phyloP scores from a whole-genome alignment of 495 filamentous ascomycete species.

The Penicillium longicatenatum region DNA sequence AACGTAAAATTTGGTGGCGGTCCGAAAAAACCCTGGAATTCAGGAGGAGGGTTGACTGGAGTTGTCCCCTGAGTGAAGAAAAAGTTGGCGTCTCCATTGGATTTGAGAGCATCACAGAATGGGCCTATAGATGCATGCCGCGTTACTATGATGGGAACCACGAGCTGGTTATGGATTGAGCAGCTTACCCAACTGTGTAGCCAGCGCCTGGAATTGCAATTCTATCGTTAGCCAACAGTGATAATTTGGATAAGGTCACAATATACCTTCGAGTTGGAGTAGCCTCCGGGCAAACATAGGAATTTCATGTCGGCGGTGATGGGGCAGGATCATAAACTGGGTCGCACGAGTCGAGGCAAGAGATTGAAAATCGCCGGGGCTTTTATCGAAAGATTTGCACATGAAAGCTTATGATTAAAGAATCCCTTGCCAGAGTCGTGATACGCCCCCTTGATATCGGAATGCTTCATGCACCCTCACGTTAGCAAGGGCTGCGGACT shows the following conservation, averaged over 20 bases:
- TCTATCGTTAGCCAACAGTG: background rate
- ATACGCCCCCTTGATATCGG: conserved; percentile 22
- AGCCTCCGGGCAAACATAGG: conserved; percentile 32
- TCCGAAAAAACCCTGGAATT: conserved; percentile 30
- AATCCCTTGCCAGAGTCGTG: conserved; percentile 14
- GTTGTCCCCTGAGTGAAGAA: conserved; percentile 30
- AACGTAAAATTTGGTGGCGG: conserved; percentile 34
- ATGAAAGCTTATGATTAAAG: conserved; percentile 3
- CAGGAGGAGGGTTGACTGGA: conserved; percentile 13
- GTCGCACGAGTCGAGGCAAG: background rate
- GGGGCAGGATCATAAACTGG: too few species aligned
- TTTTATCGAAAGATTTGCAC: background rate
- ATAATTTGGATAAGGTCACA: background rate
- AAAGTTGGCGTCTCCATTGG: conserved; percentile 20
- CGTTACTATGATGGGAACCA: background rate
- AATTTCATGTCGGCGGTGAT: conserved; percentile 27
- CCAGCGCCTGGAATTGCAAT: conserved; percentile 18
- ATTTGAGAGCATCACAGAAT: conserved; percentile 20
- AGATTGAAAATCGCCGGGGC: background rate
- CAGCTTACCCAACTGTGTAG: conserved; percentile 30
- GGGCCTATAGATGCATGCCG: conserved; percentile 16
- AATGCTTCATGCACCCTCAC: conserved; percentile 32
- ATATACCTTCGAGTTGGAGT: conserved; percentile 27
- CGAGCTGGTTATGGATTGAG: background rate
- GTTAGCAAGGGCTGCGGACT: conserved; percentile 25